Evolutionary conservation across 106 monocot genomes (phyloP), one percentile per base, ranked within the genome.

Genomic region (Alisma plantagoaquatica): DNA sequence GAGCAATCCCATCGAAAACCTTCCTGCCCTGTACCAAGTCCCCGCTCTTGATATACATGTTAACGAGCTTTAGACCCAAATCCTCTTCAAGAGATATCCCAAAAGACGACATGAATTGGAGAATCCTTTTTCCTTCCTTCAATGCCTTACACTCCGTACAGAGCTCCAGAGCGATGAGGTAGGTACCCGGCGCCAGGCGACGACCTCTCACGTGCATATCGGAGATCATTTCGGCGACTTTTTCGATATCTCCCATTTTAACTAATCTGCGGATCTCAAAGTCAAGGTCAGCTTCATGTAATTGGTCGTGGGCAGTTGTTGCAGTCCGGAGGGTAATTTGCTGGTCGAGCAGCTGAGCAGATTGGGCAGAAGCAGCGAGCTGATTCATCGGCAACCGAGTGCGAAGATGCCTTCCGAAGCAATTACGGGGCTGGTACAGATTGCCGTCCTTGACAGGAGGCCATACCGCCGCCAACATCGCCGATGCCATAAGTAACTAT

Each of bases 21-120:
- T 54, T 69, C 63, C 80, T 70, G 23, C 76, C 86, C 61, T 61
- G 56, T 43, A 42, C 45, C 53, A 88, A 70, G 23, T 79, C 79
- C 31, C 83, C 83, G 18, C 76, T 83, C 64, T 76, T 76, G 23
- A 83, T 57, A 44, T 79, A 83, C 76, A 83, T 73, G 49, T 64
- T 83, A 9, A 76, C 83, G 31, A 83, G 31, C 55, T 79, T 83
- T n/a, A 69, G 49, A 21, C 79, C 70, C 41, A 79, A 38, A 22
- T 54, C 43, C 7, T 46, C 20, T 41, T 83, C 73, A 1, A 73
- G 53, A 27, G 46, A 29, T n/a, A 73, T 27, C 19, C 61, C 50
- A 0, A 51, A 51, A 12, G 75, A 66, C 30, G 75, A 70, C 17
- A 88, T 24, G 47, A 75, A 24, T 20, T 49, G 57, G 28, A 82